Evolutionary conservation across 1,139 yeast genomes (phyloP).

Genomic region (Zygotorulaspora mrakii): DNA sequence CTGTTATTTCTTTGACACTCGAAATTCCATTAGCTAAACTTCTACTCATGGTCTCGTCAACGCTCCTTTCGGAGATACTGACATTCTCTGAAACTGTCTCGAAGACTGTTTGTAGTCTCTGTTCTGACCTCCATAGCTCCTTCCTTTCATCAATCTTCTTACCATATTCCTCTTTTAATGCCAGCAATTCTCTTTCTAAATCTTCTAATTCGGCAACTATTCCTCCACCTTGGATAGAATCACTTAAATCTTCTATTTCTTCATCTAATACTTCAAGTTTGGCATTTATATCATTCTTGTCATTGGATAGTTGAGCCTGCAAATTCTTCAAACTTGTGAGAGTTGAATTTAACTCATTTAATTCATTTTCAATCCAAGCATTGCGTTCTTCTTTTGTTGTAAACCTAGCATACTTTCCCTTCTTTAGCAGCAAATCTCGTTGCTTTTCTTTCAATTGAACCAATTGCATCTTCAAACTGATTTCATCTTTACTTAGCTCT

Average conservation of each 20-base stretch:
- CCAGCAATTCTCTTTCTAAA: constrained; percentile 33
- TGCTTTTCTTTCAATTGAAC: constrained; percentile 50
- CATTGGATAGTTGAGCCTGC: constrained; percentile 9
- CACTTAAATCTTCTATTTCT: constrained; percentile 39
- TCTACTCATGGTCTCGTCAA: constrained; percentile 72
- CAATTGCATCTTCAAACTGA: constrained; percentile 41
- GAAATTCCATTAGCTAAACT: constrained; percentile 65
- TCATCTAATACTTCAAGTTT: constrained; percentile 17
- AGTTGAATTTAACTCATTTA: constrained; percentile 40
- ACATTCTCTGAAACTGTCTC: constrained; percentile 57
- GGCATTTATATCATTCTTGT: constrained; percentile 28
- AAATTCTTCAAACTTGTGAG: constrained; percentile 24
- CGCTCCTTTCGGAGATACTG: constrained; percentile 52
- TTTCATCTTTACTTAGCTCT: constrained; percentile 43
- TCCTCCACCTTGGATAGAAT: constrained; percentile 40
- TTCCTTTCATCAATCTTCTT: constrained; percentile 64
- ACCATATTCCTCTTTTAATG: constrained; percentile 43
- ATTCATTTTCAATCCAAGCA: constrained; percentile 56
- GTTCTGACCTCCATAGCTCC: constrained; percentile 75
- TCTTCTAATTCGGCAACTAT: constrained; percentile 36
- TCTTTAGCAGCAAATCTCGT: constrained; percentile 66
- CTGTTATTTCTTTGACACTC: constrained; percentile 59
- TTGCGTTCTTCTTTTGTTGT: constrained; percentile 57
- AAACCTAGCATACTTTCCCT: constrained; percentile 66
- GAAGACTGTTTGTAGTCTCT: constrained; percentile 52